Percentiles rank a stretch among this genome's conserved stretches.
These are phyloP conservation scores for Ampelocalamus luodianensis DNA, from an alignment of 176 grass and related monocot species.

Conservation along the genomic window DNA sequence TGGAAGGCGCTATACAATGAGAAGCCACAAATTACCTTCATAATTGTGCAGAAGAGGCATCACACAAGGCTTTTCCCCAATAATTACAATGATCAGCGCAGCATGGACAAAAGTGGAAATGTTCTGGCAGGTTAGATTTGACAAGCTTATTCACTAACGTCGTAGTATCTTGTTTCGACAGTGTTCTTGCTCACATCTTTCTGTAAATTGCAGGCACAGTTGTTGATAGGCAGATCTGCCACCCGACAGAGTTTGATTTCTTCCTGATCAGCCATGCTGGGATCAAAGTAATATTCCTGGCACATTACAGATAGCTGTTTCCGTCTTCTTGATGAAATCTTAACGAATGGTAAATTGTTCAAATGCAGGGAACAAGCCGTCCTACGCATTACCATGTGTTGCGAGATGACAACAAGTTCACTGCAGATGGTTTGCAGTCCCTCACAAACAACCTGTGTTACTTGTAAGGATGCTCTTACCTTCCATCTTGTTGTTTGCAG, in stretches of 20 bases:
- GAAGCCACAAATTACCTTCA: conserved; percentile 69
- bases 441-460: conserved; percentile 83
- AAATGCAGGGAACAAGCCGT: conserved; percentile 64
- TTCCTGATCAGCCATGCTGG: conserved; percentile 84
- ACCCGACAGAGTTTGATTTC: conserved; percentile 84
- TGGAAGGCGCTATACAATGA: conserved; percentile 63
- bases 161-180: not conserved
- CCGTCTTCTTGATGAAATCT: not conserved
- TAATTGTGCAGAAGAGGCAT: conserved; percentile 91
- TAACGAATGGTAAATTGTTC: not conserved
- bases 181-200: conserved; percentile 1
- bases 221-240: conserved; percentile 75
- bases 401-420: conserved; percentile 78
- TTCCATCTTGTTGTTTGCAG: not conserved
- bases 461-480: conserved; percentile 50
- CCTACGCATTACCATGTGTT: conserved; percentile 82
- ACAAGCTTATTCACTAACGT: not conserved
- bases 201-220: conserved; percentile 67
- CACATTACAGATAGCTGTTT: not conserved
- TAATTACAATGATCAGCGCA: conserved; percentile 21
- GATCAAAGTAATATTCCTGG: conserved; percentile 55
- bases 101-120: conserved; percentile 48
- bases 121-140: conserved; percentile 59
- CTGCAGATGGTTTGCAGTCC: conserved; percentile 61
- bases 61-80: conserved; percentile 71